phyloP scores from a whole-genome alignment of 2,329 filamentous ascomycete species.

The Berkeleyomyces basicola region DNA sequence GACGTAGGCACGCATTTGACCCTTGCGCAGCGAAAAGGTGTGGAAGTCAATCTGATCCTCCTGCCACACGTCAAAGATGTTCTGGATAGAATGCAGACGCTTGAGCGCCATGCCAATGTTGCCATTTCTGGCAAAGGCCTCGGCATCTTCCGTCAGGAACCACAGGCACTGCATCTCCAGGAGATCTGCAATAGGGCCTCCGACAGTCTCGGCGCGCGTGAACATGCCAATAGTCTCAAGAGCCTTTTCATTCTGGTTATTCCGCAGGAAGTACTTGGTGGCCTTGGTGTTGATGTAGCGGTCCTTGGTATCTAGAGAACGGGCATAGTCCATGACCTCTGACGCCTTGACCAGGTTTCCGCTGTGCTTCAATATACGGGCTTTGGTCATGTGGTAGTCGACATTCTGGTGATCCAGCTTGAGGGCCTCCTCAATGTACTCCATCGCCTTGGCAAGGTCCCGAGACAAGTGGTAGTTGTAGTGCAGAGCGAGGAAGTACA shows the following conservation, averaged over 20 bases:
- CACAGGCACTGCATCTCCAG: conserved; percentile 98
- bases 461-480: conserved; percentile 87
- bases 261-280: conserved; percentile 89
- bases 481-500: conserved; percentile 92
- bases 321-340: conserved; percentile 74
- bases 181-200: conserved; percentile 76
- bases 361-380: conserved; percentile 81
- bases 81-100: conserved; percentile 72
- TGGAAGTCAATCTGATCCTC: conserved; percentile 99
- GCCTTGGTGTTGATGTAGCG: conserved; percentile 98
- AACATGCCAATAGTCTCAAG: conserved; percentile 85
- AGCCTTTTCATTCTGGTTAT: conserved; percentile 75
- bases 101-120: conserved; percentile 79
- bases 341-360: conserved; percentile 68
- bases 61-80: conserved; percentile 94
- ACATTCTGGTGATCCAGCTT: conserved; percentile 64
- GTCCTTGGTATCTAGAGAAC: conserved; percentile 73
- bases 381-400: conserved; percentile 89
- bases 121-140: conserved; percentile 68
- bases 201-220: conserved; percentile 75
- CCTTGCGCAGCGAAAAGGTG: conserved; percentile 90
- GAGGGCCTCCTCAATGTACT: conserved; percentile 72
- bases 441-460: conserved; percentile 62
- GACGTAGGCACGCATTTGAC: conserved; percentile 84
- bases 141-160: conserved; percentile 90